These are phyloP conservation scores for Cryptococcus amylolentus DNA, from an alignment of 1,284 basidiomycete species.

Conservation along the genomic window DNA sequence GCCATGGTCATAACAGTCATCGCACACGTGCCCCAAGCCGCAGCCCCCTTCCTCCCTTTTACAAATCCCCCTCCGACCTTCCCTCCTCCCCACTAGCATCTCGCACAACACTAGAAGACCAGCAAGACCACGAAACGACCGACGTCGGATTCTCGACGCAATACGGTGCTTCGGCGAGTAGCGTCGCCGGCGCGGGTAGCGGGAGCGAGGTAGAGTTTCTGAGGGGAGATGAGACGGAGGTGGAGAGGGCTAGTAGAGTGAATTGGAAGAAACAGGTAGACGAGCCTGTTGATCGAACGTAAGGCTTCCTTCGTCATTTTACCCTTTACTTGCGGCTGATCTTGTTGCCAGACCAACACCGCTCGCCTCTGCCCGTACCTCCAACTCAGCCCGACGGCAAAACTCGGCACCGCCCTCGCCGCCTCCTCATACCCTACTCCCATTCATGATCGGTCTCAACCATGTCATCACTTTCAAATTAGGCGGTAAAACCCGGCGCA, in stretches of 20 bases:
- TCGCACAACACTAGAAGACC: background rate
- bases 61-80: background rate
- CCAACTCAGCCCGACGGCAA: background rate
- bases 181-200: conserved; percentile 19
- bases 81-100: background rate
- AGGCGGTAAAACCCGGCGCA: conserved; percentile 13
- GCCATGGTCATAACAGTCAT: no score
- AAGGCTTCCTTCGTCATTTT: background rate
- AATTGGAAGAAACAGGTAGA: conserved; percentile 9
- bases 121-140: background rate
- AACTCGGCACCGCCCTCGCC: conserved; percentile 9
- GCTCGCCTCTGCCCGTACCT: background rate
- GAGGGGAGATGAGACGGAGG: conserved; percentile 17
- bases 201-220: conserved; percentile 29
- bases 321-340: background rate
- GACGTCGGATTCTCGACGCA: conserved; percentile 20
- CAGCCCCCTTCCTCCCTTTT: background rate
- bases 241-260: conserved; percentile 11
- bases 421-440: conserved; percentile 24
- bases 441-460: conserved; percentile 9
- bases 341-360: background rate
- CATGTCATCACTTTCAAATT: conserved; percentile 1
- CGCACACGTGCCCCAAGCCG: background rate
- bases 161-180: conserved; percentile 33
- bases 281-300: background rate